Evolutionary conservation across 495 filamentous ascomycete genomes (phyloP), one percentile per base, ranked within the genome.

Genomic region (Friedmanniomyces simplex): DNA sequence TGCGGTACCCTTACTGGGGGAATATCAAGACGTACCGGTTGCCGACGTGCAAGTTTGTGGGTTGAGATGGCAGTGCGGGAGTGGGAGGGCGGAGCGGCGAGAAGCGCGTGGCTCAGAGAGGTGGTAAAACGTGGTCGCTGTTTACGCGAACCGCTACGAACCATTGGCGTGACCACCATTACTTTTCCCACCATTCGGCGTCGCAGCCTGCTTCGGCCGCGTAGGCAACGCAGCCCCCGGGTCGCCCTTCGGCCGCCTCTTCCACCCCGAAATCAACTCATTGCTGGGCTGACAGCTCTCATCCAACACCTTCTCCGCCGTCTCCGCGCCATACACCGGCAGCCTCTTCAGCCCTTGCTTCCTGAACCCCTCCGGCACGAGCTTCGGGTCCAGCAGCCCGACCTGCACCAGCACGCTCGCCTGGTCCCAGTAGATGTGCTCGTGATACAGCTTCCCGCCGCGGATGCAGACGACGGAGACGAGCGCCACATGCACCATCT

Each of bases 1-100:
- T 96, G 1, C 81, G 82, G 65, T 78, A 91, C 66, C 78, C 83
- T 50, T 98, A 98, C 67, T 98, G 90, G 89, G 82, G 82, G 11
- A 60, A 32, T 25, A 73, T 95, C 45, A 81, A 87, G 49, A 84
- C 80, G 49, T 91, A 91, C 68, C 73, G 79, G 50, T 64, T 89
- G 66, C 87, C 87, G 12, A 72, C 79, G 57, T 80, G 75, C 63
- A 66, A 42, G 42, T 71, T 73, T 45, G 61, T 73, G 24, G 64
- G 60, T 18, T 62, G 60, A 63, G 24, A 8, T 8, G 36, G 36
- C 11, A 12, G 7, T 6, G 18, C 6, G 21, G 14, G 18, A 41
- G 28, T 32, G 28, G 10, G 28, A 32, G 28, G n/a, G n/a, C n/a
- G n/a, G n/a, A n/a, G n/a, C n/a, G n/a, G n/a, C n/a, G n/a, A n/a